Base-by-base conservation (phyloP, 345 rosid genomes). In the Acer negundo region DNA sequence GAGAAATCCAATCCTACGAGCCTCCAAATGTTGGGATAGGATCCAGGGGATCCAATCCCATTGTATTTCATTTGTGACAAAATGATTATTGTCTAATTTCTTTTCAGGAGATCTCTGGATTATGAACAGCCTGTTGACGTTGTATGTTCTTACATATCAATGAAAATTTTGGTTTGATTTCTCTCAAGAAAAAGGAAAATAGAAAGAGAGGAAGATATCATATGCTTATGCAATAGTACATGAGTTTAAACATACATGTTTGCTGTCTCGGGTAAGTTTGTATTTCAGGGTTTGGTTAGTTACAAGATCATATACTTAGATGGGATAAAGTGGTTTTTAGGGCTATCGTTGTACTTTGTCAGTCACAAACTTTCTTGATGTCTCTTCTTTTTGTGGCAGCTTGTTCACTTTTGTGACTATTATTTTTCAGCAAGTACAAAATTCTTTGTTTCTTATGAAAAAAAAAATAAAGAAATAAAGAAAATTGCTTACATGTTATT, bases 401-500 rank as follows among this genome's bases (percentile, higher is more conserved):
- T 59, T 59, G 23, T 59, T 59, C 63, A n/a, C 26, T 59, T 59
- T 11, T 19, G 13, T 59, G 22, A 9, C 26, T 20, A 59, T 6
- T 22, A 6, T 20, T 58, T 9, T n/a, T 20, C 13, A 22, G 63
- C 7, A 20, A 0, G 22, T 20, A 9, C 63, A 59, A 59, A 59
- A 59, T 59, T 59, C 63, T 59, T 59, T 22, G 23, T 59, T 59
- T 59, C 63, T 59, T 59, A 20, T 20, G 26, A 9, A 20, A 59
- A 9, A 9, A 20, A 16, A 6, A 1, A 56, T n/a, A 56, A 56
- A 7, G 6, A 56, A 56, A 15, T 6, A 12, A 56, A 9, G n/a
- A 56, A 51, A 62, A 56, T 61, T 59, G 62, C 73, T 82, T 70
- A 66, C 79, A 71, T 35, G 59, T 28, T 81, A 24, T 62, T 73